phyloP scores from a whole-genome alignment of 2,329 filamentous ascomycete species.

The Xylaria multiplex region DNA sequence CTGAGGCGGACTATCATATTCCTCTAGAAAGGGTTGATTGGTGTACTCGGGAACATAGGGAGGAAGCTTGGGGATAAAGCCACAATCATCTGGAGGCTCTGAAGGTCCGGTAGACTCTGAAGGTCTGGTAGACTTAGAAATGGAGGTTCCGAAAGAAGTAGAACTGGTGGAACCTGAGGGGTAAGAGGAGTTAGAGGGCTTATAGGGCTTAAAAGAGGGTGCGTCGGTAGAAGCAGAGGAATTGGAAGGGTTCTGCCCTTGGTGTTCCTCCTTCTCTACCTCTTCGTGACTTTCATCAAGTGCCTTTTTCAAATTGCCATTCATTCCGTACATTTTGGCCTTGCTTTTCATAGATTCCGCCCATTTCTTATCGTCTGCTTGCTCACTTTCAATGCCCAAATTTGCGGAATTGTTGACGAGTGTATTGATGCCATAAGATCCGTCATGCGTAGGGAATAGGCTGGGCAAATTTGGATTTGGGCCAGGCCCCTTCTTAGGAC shows the following conservation, averaged over 20 bases:
- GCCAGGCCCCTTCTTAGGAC: background rate
- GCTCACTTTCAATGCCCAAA: constrained; percentile 36
- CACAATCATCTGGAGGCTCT: constrained; percentile 8
- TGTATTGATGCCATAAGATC: constrained; percentile 48
- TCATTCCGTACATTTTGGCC: constrained; percentile 38
- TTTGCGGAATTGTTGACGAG: constrained; percentile 39
- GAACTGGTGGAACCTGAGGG: background rate
- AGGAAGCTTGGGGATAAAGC: constrained; percentile 1
- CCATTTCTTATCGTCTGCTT: constrained; percentile 35
- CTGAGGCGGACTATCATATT: constrained; percentile 5
- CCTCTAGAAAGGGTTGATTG: constrained; percentile 27
- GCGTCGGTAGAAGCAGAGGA: background rate
- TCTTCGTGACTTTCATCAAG: constrained; percentile 37
- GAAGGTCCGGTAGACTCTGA: background rate
- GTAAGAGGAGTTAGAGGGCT: background rate
- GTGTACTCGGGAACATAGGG: constrained; percentile 36
- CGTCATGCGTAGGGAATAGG: constrained; percentile 45
- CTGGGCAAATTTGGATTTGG: constrained; percentile 38
- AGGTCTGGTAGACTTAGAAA: background rate
- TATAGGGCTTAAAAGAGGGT: background rate
- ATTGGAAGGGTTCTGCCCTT: background rate
- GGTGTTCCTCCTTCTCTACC: constrained; percentile 31
- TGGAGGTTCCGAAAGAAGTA: background rate
- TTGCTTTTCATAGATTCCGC: constrained; percentile 18
- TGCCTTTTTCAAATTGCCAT: constrained; percentile 38